phyloP scores from a whole-genome alignment of 208 protist species.

The Angomonas ambiguus region DNA sequence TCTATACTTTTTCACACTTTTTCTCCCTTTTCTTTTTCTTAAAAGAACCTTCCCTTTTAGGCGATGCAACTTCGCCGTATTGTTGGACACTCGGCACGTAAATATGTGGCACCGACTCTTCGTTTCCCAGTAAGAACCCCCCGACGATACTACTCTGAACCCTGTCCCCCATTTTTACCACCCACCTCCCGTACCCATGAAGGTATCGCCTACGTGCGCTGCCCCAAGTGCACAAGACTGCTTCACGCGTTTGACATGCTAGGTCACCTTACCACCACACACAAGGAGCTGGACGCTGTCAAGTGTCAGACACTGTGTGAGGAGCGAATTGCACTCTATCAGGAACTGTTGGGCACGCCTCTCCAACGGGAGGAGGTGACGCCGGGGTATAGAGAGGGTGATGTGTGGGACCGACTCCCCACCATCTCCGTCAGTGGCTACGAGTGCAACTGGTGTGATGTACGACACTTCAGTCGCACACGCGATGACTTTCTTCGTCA shows the following conservation, averaged over 20 bases:
- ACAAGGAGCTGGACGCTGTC: conserved; percentile 38
- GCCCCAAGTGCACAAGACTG: conserved; percentile 46
- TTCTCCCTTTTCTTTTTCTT: not conserved
- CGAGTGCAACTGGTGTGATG: conserved; percentile 82
- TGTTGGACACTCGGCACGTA: not conserved
- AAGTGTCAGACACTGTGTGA: conserved; percentile 54
- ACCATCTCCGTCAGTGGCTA: conserved; percentile 65
- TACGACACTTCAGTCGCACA: conserved; percentile 35
- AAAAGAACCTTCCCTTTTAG: not conserved
- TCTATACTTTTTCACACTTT: not conserved
- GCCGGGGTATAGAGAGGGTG: not conserved
- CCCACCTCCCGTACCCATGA: conserved; percentile 54
- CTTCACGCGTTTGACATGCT: conserved; percentile 69
- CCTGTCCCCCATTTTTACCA: conserved; percentile 20
- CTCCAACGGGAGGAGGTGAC: conserved; percentile 21
- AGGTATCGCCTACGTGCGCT: conserved; percentile 56
- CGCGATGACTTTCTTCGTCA: conserved; percentile 80
- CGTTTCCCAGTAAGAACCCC: too few relatives aligned
- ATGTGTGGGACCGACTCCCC: conserved; percentile 33
- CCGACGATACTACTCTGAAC: not conserved
- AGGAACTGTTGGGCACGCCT: conserved; percentile 40
- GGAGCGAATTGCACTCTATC: conserved; percentile 62
- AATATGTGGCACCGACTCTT: too few relatives aligned
- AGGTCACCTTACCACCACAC: conserved; percentile 54
- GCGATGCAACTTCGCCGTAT: not conserved